A percentile compares a stretch with the other conserved stretches of the same genome.
Evolutionary conservation across 495 filamentous ascomycete genomes (phyloP).

Genomic region (Astrothelium macrocarpum): DNA sequence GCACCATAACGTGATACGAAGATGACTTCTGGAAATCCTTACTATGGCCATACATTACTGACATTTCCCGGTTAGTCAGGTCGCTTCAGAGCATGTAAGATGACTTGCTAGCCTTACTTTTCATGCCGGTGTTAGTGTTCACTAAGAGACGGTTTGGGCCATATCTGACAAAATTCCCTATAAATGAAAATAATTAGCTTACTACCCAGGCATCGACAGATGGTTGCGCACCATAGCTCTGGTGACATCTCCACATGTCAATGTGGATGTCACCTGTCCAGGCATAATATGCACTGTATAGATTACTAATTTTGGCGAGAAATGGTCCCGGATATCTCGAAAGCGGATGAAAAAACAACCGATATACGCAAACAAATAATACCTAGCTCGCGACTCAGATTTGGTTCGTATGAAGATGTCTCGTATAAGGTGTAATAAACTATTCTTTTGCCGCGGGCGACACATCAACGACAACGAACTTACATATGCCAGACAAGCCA

Average conservation of each 20-base stretch:
- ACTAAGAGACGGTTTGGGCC: not conserved
- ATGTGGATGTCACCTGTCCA: constrained; percentile 52
- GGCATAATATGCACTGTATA: constrained; percentile 47
- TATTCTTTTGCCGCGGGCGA: not conserved
- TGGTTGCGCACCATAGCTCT: not conserved
- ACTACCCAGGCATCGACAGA: not conserved
- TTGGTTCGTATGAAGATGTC: not conserved
- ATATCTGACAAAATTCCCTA: not conserved
- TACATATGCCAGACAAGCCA: not conserved
- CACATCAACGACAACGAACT: not conserved
- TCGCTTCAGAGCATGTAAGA: not conserved
- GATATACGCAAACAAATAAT: constrained; percentile 28
- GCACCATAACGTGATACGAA: not conserved
- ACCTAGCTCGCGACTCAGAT: not conserved
- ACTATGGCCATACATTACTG: not conserved
- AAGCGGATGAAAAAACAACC: constrained; percentile 52
- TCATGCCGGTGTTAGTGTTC: not conserved
- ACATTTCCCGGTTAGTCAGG: not conserved
- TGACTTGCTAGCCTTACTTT: not conserved
- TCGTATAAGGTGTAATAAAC: not conserved
- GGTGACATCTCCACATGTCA: constrained; percentile 35
- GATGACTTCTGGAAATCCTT: not conserved
- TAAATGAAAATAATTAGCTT: not conserved
- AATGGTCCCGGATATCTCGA: constrained; percentile 58
- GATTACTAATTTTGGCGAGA: constrained; percentile 46